Evolutionary conservation across 2,329 filamentous ascomycete species (phyloP), one percentile per base, ranked within the genome.

Genomic region (Colletotrichum costaricense): DNA sequence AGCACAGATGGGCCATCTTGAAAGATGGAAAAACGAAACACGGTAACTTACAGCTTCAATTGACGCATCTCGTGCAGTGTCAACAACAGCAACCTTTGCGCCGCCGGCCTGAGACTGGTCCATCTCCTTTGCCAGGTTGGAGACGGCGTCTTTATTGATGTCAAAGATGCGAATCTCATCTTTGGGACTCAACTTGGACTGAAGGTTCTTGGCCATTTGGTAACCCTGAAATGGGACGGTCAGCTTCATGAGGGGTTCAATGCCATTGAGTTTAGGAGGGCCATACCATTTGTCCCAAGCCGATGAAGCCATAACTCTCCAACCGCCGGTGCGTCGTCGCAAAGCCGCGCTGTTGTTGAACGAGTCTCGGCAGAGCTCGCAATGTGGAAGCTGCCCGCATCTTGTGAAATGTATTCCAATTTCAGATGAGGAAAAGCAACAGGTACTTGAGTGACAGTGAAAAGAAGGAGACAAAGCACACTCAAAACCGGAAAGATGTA

Each of bases 131-230:
- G 84, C 83, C 38, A 91, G 82, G 60, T 82, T 84, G 72, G 84
- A 81, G 78, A 84, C 83, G 5, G 87, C 85, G 46, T 84, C 82
- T 46, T 81, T 80, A 78, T 91, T 90, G 80, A 91, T 87, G 78
- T 91, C 89, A 76, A 88, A 91, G 69, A 91, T 81, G 68, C 82
- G 84, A 57, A 91, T 77, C 57, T 83, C 86, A 79, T 91, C 89
- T 56, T 78, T 82, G 1, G 88, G 82, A 33, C 82, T 78, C 42
- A 91, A 83, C 79, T 90, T 91, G 38, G 87, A 83, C 79, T 90
- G 89, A 4, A 91, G 85, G 79, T 91, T 91, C 81, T 86, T 88
- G 74, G 89, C 89, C 89, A 91, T 91, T 82, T 90, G 89, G 77
- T 88, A 91, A 55, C 89, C 89, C 89, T 91, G 63, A 6, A 55